Percentiles rank a stretch among this genome's conserved stretches.
These are phyloP conservation scores for Talaromyces sp. DNA, from an alignment of 2,329 filamentous ascomycete species.

Conservation along the genomic window DNA sequence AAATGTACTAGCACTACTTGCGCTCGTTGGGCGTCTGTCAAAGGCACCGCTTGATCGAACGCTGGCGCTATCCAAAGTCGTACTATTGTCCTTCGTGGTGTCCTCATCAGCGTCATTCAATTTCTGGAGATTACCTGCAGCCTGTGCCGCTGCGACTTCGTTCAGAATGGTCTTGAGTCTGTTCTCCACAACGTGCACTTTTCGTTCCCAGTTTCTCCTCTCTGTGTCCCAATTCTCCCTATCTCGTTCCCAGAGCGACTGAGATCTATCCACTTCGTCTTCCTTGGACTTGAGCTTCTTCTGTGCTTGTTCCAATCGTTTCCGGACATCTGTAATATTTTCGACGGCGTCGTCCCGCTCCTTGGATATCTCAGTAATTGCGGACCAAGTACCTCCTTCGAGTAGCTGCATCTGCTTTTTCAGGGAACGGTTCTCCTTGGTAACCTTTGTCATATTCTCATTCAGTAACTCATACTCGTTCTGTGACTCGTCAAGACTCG, in stretches of 20 bases:
- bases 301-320: conserved; percentile 69
- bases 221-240: conserved; percentile 81
- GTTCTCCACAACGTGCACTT: conserved; percentile 82
- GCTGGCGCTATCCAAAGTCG: conserved; percentile 63
- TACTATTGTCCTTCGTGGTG: conserved; percentile 46
- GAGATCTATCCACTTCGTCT: conserved; percentile 72
- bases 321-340: conserved; percentile 64
- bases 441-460: conserved; percentile 55
- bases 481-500: conserved; percentile 62
- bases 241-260: conserved; percentile 77
- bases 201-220: conserved; percentile 73
- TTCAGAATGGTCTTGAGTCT: conserved; percentile 78
- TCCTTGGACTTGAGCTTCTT: conserved; percentile 75
- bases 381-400: conserved; percentile 82
- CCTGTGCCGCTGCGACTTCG: conserved; percentile 58
- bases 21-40: conserved; percentile 54
- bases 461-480: conserved; percentile 70
- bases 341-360: conserved; percentile 83
- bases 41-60: conserved; percentile 65
- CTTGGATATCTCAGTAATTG: conserved; percentile 72
- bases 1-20: conserved; percentile 48
- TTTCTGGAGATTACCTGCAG: conserved; percentile 25
- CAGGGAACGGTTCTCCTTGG: conserved; percentile 72
- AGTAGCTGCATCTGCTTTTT: conserved; percentile 82
- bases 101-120: conserved; percentile 54